Evolutionary conservation across 805 yeast genomes (phyloP).

Genomic region (Candida chauliodis): DNA sequence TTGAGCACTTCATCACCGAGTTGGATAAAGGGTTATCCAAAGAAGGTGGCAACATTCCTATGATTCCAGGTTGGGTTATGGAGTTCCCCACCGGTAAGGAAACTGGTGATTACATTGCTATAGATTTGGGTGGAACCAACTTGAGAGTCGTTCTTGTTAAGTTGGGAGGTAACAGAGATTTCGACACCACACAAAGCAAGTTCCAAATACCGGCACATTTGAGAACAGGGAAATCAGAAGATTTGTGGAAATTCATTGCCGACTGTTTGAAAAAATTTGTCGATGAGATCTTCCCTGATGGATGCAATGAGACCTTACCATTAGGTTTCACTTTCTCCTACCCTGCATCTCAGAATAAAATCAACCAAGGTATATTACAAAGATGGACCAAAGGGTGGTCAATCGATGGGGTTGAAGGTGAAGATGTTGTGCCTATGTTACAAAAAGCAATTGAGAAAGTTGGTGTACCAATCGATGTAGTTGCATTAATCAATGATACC

Average conservation of each 20-base stretch:
- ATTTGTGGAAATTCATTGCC: conserved; percentile 85
- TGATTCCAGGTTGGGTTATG: conserved; percentile 97
- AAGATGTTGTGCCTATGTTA: conserved; percentile 89
- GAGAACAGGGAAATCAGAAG: conserved; percentile 76
- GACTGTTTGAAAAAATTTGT: conserved; percentile 71
- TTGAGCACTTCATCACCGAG: conserved; percentile 74
- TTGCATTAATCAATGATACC: conserved; percentile 93
- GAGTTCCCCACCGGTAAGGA: conserved; percentile 92
- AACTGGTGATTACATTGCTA: conserved; percentile 84
- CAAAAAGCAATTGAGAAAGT: conserved; percentile 65
- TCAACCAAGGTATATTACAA: conserved; percentile 83
- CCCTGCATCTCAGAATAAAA: conserved; percentile 80
- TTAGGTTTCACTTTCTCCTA: conserved; percentile 94
- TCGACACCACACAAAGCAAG: conserved; percentile 84
- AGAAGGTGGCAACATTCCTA: conserved; percentile 84
- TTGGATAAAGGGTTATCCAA: conserved; percentile 75
- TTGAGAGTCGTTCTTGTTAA: conserved; percentile 87
- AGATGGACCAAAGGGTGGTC: conserved; percentile 98
- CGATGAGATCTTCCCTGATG: conserved; percentile 63
- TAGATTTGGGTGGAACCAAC: conserved; percentile 97
- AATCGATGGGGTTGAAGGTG: conserved; percentile 88
- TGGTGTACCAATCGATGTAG: conserved; percentile 76
- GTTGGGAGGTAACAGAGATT: conserved; percentile 77
- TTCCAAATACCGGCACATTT: conserved; percentile 72
- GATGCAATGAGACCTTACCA: conserved; percentile 57